Evolutionary conservation across 495 filamentous ascomycete genomes (phyloP).

Genomic region (Aspergillus kassunensis): DNA sequence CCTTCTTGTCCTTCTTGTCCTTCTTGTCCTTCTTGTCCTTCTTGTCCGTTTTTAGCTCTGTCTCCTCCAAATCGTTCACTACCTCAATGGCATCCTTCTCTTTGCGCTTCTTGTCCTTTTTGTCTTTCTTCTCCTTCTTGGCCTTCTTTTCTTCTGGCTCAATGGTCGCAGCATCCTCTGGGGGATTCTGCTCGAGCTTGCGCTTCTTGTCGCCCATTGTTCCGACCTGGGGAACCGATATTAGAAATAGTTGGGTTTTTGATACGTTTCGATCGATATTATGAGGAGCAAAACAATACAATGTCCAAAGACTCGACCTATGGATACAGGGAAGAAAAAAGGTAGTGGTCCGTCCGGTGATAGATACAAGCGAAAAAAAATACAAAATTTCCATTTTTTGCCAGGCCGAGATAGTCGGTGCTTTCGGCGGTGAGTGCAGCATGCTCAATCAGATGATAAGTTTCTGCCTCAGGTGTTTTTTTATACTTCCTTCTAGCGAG

Average conservation of each 20-base stretch:
- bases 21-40: constrained; percentile 15
- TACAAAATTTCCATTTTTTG: background rate
- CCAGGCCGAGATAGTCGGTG: background rate
- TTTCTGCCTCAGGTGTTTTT: background rate
- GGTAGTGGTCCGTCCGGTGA: background rate
- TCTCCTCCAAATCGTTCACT: constrained; percentile 4
- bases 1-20: constrained; percentile 18
- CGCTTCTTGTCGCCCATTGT: constrained; percentile 46
- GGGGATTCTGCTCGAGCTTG: constrained; percentile 34
- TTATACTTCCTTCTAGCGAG: too few relatives aligned
- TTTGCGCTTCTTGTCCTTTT: constrained; percentile 9
- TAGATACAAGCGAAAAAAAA: background rate
- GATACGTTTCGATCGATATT: too few relatives aligned
- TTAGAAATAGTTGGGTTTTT: background rate
- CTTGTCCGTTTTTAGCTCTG: constrained; percentile 16
- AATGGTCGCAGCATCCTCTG: constrained; percentile 8
- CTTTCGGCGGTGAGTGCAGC: too few relatives aligned
- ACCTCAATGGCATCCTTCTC: constrained; percentile 13
- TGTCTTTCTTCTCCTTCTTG: constrained; percentile 27
- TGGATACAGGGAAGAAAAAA: background rate
- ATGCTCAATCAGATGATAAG: background rate
- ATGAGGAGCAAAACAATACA: too few relatives aligned
- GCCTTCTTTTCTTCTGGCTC: constrained; percentile 39
- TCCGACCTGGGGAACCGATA: background rate
- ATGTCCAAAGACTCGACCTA: too few relatives aligned